Evolutionary conservation across 352 stramenopile genomes (phyloP).

Genomic region (Phytophthora sansomeana): DNA sequence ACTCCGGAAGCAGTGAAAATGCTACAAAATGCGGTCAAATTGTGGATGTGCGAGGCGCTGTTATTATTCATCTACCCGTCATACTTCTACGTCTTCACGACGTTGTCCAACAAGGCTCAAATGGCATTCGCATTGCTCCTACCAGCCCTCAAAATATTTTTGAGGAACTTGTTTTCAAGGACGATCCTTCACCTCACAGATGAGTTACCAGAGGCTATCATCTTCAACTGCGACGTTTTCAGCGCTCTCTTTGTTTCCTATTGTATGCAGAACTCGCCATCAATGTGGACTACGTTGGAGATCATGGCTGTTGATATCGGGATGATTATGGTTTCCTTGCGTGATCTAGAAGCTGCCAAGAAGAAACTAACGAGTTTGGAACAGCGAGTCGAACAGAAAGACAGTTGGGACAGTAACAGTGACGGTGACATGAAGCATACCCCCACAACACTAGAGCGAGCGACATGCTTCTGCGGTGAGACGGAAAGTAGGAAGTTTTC

Average conservation of each 20-base stretch:
- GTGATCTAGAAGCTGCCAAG: constrained; percentile 2
- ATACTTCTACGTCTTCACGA: constrained; percentile 29
- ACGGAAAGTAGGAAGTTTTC: constrained; percentile 2
- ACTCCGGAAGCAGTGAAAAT: constrained; percentile 7
- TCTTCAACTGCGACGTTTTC: constrained; percentile 38
- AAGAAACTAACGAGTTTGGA: neutral
- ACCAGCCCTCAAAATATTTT: constrained; percentile 19
- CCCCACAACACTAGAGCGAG: constrained; percentile 5
- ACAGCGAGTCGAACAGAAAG: constrained; percentile 1
- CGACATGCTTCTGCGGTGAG: constrained; percentile 4
- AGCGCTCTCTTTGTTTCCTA: constrained; percentile 32
- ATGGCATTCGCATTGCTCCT: constrained; percentile 29
- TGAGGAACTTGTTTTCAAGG: constrained; percentile 23
- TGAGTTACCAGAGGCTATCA: constrained; percentile 25
- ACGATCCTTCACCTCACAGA: constrained; percentile 22
- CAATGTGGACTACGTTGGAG: constrained; percentile 23
- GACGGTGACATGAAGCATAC: neutral
- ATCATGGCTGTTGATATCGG: constrained; percentile 27
- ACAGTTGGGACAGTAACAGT: neutral
- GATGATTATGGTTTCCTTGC: constrained; percentile 24
- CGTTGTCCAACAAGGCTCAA: constrained; percentile 3
- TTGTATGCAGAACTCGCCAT: constrained; percentile 36
- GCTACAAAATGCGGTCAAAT: constrained; percentile 14
- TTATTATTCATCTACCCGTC: constrained; percentile 25
- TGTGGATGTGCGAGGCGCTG: constrained; percentile 23